Conservation (phyloP, 1,284 basidiomycete species). For the Neonothopanus nambi region DNA sequence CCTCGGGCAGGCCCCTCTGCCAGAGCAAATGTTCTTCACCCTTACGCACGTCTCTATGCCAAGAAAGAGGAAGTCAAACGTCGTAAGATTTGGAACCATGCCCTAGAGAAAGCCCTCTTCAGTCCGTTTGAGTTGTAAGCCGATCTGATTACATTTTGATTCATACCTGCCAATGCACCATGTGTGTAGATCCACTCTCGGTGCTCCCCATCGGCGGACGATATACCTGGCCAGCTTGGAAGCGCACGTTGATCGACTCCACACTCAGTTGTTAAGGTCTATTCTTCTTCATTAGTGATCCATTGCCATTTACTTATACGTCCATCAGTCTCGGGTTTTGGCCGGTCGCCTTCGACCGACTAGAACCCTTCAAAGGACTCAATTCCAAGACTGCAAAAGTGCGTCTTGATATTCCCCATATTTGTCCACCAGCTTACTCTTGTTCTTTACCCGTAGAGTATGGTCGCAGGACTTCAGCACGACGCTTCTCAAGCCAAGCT, state of each 20-base stretch:
- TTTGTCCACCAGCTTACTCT: not conserved
- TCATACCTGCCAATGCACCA: not conserved
- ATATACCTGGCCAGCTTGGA: constrained; percentile 64
- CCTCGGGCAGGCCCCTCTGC: constrained; percentile 21
- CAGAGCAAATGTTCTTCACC: constrained; percentile 50
- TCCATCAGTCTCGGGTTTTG: constrained; percentile 46
- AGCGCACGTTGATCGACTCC: constrained; percentile 60
- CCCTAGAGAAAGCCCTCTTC: constrained; percentile 70
- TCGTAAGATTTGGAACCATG: constrained; percentile 73
- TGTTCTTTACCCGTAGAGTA: constrained; percentile 55
- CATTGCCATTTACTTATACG: not conserved
- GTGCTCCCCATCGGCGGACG: constrained; percentile 59
- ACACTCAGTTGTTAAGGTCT: constrained; percentile 49
- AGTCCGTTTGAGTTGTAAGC: constrained; percentile 63
- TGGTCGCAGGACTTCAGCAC: constrained; percentile 68
- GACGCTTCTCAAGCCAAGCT: constrained; percentile 57
- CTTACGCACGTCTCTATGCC: constrained; percentile 62
- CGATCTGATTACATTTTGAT: not conserved
- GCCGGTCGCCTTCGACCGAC: constrained; percentile 51
- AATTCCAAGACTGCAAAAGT: constrained; percentile 77
- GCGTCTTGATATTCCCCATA: constrained; percentile 1
- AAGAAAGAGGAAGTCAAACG: constrained; percentile 65
- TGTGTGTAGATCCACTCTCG: constrained; percentile 53
- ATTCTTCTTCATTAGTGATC: not conserved
- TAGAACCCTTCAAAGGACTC: constrained; percentile 59